Base-by-base conservation (phyloP, 176 grass and related monocot genomes). In the Panicum miliaceum region DNA sequence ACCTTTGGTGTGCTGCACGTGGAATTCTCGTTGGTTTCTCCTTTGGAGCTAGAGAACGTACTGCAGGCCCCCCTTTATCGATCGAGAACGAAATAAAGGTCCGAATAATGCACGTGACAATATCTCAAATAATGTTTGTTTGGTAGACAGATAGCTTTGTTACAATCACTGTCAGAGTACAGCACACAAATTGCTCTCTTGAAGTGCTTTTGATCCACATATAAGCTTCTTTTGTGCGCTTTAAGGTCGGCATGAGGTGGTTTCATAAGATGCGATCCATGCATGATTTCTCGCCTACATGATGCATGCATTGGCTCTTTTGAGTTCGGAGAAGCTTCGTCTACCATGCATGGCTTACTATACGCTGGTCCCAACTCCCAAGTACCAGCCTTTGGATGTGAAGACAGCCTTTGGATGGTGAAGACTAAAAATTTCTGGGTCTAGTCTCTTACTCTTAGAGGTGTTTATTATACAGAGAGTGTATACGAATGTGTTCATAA, bases 241-340 rank as follows among this genome's bases (percentile, higher is more conserved):
- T 73, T 74, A 83, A 64, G 68, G 50, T 62, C 20, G 69, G 40
- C 69, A 63, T 27, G 75, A 29, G 58, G 54, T 37, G 42, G 57
- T 7, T 74, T 26, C 20, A 58, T n/a, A n/a, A n/a, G 41, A 73
- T 73, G 54, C 53, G 19, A 82, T n/a, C 26, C 11, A 62, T 48
- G 56, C 59, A 45, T 56, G 46, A 22, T 18, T 58, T 58, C 54
- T 3, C 18, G 18, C 40, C 18, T 9, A 34, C 53, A 72, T 2
- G 25, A 1, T 62, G 68, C 68, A 83, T 37, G 68, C 34, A n/a
- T n/a, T n/a, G n/a, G 41, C 53, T 14, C 40, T 25, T 73, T 73
- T 63, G 29, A 50, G 81, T 25, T 63, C 4, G 11, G 16, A 73
- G 42, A 83, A 63, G 27, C 81, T 73, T 83, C 81, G 9, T 12